phyloP scores from a whole-genome alignment of 805 yeast genomes.

The Schwanniomyces vanrijiae region DNA sequence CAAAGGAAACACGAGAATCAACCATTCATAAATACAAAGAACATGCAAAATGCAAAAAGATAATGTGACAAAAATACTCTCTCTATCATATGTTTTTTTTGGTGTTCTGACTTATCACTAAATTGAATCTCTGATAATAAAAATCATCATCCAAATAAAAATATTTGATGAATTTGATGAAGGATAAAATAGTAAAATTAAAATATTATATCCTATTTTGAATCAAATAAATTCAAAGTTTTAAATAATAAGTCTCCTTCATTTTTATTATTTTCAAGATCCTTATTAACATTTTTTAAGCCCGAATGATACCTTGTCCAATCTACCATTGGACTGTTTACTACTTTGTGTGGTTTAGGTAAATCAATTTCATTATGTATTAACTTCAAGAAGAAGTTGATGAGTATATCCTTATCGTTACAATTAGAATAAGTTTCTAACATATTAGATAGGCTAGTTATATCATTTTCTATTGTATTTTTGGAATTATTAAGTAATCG shows the following conservation, averaged over 20 bases:
- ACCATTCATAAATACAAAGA: not conserved
- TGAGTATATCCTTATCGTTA: slow-evolving; percentile 21
- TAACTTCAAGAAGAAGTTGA: slow-evolving; percentile 33
- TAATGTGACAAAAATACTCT: not conserved
- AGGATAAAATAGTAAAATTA: not conserved
- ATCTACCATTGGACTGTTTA: slow-evolving; percentile 34
- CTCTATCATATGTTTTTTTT: not conserved
- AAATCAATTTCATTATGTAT: slow-evolving; percentile 30
- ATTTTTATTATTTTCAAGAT: slow-evolving; percentile 10
- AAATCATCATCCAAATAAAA: not conserved
- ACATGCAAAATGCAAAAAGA: not conserved
- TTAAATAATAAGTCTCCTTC: slow-evolving; percentile 20
- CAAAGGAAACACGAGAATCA: not conserved
- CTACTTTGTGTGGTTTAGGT: slow-evolving; percentile 33
- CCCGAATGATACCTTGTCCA: slow-evolving; percentile 39
- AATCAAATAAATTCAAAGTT: slow-evolving; percentile 24
- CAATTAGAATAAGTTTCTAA: slow-evolving; percentile 16
- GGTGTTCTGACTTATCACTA: not conserved
- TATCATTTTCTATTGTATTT: slow-evolving; percentile 25
- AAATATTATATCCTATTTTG: not conserved
- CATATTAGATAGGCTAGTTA: slow-evolving; percentile 29
- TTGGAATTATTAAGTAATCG: slow-evolving; percentile 25
- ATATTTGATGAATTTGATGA: too few relatives aligned
- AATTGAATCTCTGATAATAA: not conserved
- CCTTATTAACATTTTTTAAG: slow-evolving; percentile 21